Conservation (phyloP, 192 early-diverging fungal species). For the Backusella tuberculispora region DNA sequence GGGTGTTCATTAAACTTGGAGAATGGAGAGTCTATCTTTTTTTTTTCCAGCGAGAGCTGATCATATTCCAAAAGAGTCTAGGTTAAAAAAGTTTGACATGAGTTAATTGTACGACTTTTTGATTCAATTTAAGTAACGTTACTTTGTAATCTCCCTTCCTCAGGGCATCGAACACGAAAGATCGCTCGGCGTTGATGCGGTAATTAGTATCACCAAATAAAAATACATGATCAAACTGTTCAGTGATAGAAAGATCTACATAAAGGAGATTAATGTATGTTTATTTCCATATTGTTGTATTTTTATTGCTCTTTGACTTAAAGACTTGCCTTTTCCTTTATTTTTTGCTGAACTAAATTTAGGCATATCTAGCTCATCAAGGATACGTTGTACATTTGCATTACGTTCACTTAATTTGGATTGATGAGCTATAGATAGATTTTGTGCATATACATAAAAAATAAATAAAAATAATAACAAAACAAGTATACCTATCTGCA, state of each 20-base stretch:
- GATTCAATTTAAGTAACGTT: not conserved
- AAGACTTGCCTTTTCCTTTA: constrained; percentile 39
- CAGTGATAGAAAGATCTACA: constrained; percentile 39
- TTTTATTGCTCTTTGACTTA: not conserved
- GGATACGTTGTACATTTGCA: constrained; percentile 50
- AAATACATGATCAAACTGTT: constrained; percentile 62
- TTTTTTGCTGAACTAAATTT: constrained; percentile 36
- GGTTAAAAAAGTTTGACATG: not conserved
- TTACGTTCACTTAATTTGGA: constrained; percentile 41
- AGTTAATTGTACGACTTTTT: constrained; percentile 3
- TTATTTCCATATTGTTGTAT: not conserved
- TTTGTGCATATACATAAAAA: not conserved
- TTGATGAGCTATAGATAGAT: constrained; percentile 45
- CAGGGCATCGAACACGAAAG: constrained; percentile 52
- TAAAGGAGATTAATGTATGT: not conserved
- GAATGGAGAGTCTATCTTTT: constrained; percentile 13
- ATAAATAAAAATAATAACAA: not conserved
- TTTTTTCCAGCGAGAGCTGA: constrained; percentile 44
- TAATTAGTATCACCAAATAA: constrained; percentile 87
- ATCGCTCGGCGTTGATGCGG: constrained; percentile 59
- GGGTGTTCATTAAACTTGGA: constrained; percentile 66
- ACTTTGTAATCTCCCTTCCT: constrained; percentile 50
- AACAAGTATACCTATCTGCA: not conserved
- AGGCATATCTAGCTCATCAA: constrained; percentile 51
- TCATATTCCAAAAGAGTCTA: constrained; percentile 50